Base-by-base conservation (phyloP, 169 alveolate species). In the Besnoitia besnoiti region DNA sequence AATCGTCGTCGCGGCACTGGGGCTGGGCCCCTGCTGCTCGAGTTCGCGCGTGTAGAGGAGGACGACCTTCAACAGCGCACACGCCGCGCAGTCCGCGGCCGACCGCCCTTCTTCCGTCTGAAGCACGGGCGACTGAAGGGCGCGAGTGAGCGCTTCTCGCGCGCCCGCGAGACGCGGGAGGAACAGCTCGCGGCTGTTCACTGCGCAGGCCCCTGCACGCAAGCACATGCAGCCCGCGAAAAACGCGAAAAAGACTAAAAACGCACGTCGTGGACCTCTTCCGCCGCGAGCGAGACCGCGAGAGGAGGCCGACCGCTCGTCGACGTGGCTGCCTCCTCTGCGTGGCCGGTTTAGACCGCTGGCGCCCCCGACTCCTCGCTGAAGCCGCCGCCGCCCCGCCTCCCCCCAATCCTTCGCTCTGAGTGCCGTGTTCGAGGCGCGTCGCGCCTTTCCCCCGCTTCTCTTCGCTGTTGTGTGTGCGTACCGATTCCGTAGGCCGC, bases 401-500 rank as follows among this genome's bases (percentile, higher is more conserved):
- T 14, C 14, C 55, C 5, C 55, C 24, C 5, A 14, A 49, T 49
- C 55, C 14, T 5, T 5, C 14, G 55, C 24, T 49, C 55, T 49
- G 24, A 49, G 55, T 8, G 55, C 55, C 55, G 55, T 14, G 55
- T 5, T n/a, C n/a, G n/a, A n/a, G n/a, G n/a, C n/a, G n/a, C n/a
- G 55, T 14, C 55, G 14, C 55, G 24, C 30, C 24, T 55, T 19
- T 55, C 67, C 67, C n/a, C 30, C 24, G 12, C 67, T 3, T 55
- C 67, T 55, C 55, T 49, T 49, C 14, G 55, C 55, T 49, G 5
- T 49, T 14, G 24, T 5, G 24, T 27, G 47, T 0, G 49, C 27
- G 10, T 82, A 91, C 94, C 94, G 59, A 91, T 42, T 14, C 94
- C 94, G 91, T 91, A 91, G 39, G 91, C 79, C 73, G 94, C 75